Evolutionary conservation across 345 rosid genomes (phyloP), one percentile per base, ranked within the genome.

Genomic region (Linum lewisii): DNA sequence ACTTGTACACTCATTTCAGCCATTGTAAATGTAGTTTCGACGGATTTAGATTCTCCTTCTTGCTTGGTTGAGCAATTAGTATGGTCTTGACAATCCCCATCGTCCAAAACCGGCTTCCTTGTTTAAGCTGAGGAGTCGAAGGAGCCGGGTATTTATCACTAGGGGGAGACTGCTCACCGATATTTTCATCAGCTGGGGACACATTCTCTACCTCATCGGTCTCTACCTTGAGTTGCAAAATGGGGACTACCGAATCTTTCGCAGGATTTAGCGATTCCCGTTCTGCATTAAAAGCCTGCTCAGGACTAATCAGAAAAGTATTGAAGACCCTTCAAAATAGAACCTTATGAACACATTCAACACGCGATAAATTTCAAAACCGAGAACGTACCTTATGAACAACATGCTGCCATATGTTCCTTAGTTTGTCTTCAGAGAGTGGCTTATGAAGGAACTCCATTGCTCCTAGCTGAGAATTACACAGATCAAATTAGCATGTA

Each of bases 401-500:
- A 66, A 93, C 97, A 24, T 93, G 99, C 72, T 93, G 99, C 99
- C 99, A 93, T 65, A 93, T 78, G 60, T 93, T 87, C 75, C 80
- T 77, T 63, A 93, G 72, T 72, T 89, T 93, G 64, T 87, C 97
- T 58, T 84, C 85, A 0, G 80, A 82, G 29, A 93, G 74, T 10
- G 99, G 99, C 72, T 89, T 87, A 52, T 38, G 81, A 37, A 93
- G 95, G 78, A 93, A 93, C 76, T 89, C 99, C 52, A 93, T 97
- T 51, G 97, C 99, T 66, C 99, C 99, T 34, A 82, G 85, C 99
- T 93, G 88, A 64, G 76, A 76, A 72, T 64, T 3, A 29, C 7
- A 29, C 34, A 63, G 59, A 67, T 65, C 47, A 77, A 57, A 51
- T 71, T 63, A 47, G 60, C 51, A 21, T 21, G 59, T 36, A 38